These are phyloP conservation scores for Xylariaceae sp. DNA, from an alignment of 2,329 filamentous ascomycete species.

Conservation along the genomic window DNA sequence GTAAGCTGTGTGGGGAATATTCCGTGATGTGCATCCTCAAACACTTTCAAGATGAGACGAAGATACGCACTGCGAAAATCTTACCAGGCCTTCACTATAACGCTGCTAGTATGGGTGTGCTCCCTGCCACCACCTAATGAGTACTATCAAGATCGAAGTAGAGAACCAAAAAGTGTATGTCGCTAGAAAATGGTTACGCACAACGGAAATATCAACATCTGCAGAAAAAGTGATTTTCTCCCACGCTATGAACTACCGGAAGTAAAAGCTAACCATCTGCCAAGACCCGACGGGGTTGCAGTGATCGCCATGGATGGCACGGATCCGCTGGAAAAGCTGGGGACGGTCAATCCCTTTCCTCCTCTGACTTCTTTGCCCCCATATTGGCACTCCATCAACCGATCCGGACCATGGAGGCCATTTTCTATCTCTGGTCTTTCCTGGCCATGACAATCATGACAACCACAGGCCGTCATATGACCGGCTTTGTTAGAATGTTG, in stretches of 20 bases:
- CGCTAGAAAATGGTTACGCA: neutral
- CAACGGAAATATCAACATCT: neutral
- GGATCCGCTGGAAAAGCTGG: constrained; percentile 27
- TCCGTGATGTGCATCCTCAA: constrained; percentile 28
- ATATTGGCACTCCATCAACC: constrained; percentile 27
- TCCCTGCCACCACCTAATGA: neutral
- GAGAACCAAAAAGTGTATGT: neutral
- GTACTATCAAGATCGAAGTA: no score
- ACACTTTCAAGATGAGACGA: constrained; percentile 30
- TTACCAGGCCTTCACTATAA: neutral
- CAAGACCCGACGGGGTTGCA: constrained; percentile 30
- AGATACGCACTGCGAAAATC: constrained; percentile 12
- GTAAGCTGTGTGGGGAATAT: constrained; percentile 7
- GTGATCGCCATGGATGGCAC: constrained; percentile 30
- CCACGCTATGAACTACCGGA: constrained; percentile 22
- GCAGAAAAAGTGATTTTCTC: neutral
- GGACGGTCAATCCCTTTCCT: constrained; percentile 18
- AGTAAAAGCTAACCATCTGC: constrained; percentile 21
- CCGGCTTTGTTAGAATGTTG: neutral
- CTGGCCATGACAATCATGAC: constrained; percentile 6
- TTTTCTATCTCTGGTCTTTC: constrained; percentile 16
- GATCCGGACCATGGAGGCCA: constrained; percentile 22
- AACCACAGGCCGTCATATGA: neutral
- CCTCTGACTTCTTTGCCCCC: constrained; percentile 23
- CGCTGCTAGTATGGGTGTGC: neutral